Percentiles rank a stretch among this genome's conserved stretches.
Conservation (phyloP, 1,139 yeast genomes). For the Protomyces lactucae-debilis region DNA sequence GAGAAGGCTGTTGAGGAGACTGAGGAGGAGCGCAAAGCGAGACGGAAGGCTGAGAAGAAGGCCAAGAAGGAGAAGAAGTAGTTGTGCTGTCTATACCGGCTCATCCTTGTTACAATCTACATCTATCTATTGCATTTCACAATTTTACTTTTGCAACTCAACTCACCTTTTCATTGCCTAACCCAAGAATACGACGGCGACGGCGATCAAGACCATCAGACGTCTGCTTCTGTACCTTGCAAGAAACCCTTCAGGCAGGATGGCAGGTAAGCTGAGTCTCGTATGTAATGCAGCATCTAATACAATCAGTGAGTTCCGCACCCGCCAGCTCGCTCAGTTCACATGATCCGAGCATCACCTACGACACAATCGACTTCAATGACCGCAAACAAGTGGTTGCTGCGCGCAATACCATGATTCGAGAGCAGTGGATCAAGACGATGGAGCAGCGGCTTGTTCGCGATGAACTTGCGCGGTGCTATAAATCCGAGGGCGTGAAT, state of each 20-base stretch:
- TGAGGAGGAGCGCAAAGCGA: slow-evolving; percentile 33
- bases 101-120: no score
- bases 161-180: no score
- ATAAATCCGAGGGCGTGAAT: slow-evolving; percentile 34
- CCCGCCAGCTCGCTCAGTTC: not conserved
- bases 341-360: not conserved
- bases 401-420: slow-evolving; percentile 20
- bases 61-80: slow-evolving; percentile 2
- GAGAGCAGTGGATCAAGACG: slow-evolving; percentile 29
- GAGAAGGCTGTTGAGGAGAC: slow-evolving; percentile 34
- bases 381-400: slow-evolving; percentile 22
- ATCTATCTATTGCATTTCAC: no score
- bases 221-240: no score
- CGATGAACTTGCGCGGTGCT: slow-evolving; percentile 33
- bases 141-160: no score
- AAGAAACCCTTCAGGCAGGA: no score
- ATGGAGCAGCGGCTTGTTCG: slow-evolving; percentile 33
- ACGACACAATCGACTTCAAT: not conserved
- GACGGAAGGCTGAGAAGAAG: slow-evolving; percentile 25
- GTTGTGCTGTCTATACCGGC: not conserved
- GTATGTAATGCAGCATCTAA: no score
- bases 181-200: no score
- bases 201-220: no score
- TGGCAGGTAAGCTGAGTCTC: no score
- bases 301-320: not conserved